Base-by-base conservation (phyloP, 306 rosid genomes). In the Mimosa pudica region DNA sequence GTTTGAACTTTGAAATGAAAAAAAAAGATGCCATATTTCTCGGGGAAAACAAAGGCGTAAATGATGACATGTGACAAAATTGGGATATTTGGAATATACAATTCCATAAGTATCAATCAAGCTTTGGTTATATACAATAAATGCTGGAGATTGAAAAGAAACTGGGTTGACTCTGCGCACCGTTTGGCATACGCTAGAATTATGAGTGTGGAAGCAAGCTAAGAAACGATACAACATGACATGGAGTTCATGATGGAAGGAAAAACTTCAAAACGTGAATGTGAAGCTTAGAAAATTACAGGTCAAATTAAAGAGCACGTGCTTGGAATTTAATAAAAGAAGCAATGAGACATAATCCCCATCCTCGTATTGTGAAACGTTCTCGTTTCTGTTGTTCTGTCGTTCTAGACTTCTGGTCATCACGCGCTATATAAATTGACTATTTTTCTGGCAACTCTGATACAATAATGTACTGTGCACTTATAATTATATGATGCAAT, bases 181-280 rank as follows among this genome's bases (percentile, higher is more conserved):
- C 61, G 61, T 5, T n/a, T 1, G 61, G 9, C 10, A 54, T 0
- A 48, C 61, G 61, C 61, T 5, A 54, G 61, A 54, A 54, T 54
- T 17, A 55, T 17, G 61, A 16, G 61, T n/a, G 61, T 55, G 61
- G 24, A 55, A 17, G 55, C 60, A 20, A 24, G 30, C 30, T 24
- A 24, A 78, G 80, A 84, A 82, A 70, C 54, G 83, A 83, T 55
- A 62, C 82, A 69, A 48, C 4, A 48, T 64, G 17, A 55, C 30
- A 24, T 60, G 20, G 60, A 14, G 20, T 7, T 5, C 9, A 5
- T 38, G 42, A 5, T 38, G 60, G 17, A 16, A 14, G 60, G 60
- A 52, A 52, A 52, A 16, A 8, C 20, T 17, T 52, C 8, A 4
- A 13, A 51, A n/a, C 55, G 14, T 13, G 60, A 52, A 52, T 52